Conservation (phyloP, 2,329 filamentous ascomycete species). For the Diaporthe helianthi region DNA sequence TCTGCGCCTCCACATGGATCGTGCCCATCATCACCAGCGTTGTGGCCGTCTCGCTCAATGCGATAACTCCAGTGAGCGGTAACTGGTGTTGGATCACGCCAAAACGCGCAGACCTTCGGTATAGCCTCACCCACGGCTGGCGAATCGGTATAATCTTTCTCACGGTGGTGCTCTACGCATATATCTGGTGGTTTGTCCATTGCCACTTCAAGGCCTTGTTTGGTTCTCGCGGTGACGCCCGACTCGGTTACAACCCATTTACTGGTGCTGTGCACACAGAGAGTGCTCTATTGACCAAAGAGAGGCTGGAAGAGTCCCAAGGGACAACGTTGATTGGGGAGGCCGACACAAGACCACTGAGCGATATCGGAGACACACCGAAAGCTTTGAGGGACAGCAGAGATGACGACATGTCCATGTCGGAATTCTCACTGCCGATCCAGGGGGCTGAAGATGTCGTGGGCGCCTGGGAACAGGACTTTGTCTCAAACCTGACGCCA, state of each 20-base stretch:
- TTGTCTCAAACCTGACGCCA: background rate
- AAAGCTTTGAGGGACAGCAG: background rate
- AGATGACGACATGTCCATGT: conserved; percentile 8
- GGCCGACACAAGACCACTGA: background rate
- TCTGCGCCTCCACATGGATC: conserved; percentile 50
- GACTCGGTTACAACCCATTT: background rate
- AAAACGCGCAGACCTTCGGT: conserved; percentile 47
- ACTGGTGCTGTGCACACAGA: conserved; percentile 9
- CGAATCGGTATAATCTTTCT: conserved; percentile 50
- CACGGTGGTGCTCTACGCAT: conserved; percentile 51
- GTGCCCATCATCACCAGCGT: conserved; percentile 48
- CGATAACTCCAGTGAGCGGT: conserved; percentile 45
- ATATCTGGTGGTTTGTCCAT: conserved; percentile 48
- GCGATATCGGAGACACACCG: background rate
- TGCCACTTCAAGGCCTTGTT: conserved; percentile 23
- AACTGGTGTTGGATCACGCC: conserved; percentile 56
- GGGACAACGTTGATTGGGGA: conserved; percentile 15
- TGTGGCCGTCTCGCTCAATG: conserved; percentile 40
- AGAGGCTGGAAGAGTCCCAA: conserved; percentile 10
- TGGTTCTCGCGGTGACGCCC: conserved; percentile 5
- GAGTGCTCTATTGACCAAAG: background rate
- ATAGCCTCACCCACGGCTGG: conserved; percentile 53
- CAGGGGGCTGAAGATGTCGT: background rate
- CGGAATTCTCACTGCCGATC: conserved; percentile 8
- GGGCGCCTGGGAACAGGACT: background rate